Evolutionary conservation across 2,329 filamentous ascomycete species (phyloP).

Genomic region (Chalaropsis ovoidea): DNA sequence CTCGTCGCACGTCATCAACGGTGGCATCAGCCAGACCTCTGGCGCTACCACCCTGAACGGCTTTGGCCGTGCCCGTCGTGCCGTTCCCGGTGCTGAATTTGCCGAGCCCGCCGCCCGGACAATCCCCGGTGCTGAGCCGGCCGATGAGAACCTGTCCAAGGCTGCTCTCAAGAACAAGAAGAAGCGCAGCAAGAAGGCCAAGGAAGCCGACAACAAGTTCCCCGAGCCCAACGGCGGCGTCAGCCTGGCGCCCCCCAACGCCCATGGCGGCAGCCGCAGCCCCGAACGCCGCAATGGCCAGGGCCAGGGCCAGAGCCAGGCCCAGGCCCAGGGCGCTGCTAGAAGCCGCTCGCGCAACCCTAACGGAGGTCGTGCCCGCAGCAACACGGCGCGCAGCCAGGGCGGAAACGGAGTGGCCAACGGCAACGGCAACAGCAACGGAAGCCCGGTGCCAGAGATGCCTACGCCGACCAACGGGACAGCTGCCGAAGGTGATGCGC

Average conservation of each 20-base stretch:
- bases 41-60: slow-evolving; percentile 56
- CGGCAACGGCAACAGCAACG: not conserved
- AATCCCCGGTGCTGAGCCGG: slow-evolving; percentile 54
- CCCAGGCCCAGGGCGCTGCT: slow-evolving; percentile 31
- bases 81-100: slow-evolving; percentile 78
- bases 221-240: slow-evolving; percentile 39
- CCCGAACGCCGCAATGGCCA: slow-evolving; percentile 52
- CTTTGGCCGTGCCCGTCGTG: slow-evolving; percentile 66
- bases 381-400: slow-evolving; percentile 40
- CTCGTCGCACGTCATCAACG: slow-evolving; percentile 72
- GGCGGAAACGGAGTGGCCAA: not conserved
- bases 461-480: slow-evolving; percentile 31
- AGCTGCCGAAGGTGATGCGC: slow-evolving; percentile 39
- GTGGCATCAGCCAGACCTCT: slow-evolving; percentile 40
- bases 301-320: slow-evolving; percentile 31
- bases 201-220: slow-evolving; percentile 60
- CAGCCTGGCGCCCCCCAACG: slow-evolving; percentile 40
- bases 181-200: slow-evolving; percentile 86
- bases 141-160: slow-evolving; percentile 69
- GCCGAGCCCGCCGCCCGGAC: slow-evolving; percentile 58
- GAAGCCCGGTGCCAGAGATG: slow-evolving; percentile 10
- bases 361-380: slow-evolving; percentile 38
- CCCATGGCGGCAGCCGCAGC: slow-evolving; percentile 47
- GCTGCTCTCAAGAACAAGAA: slow-evolving; percentile 94
- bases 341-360: slow-evolving; percentile 49